These are phyloP conservation scores for Haplosporangium sp. DNA, from an alignment of 371 early-diverging fungal species.

Conservation along the genomic window DNA sequence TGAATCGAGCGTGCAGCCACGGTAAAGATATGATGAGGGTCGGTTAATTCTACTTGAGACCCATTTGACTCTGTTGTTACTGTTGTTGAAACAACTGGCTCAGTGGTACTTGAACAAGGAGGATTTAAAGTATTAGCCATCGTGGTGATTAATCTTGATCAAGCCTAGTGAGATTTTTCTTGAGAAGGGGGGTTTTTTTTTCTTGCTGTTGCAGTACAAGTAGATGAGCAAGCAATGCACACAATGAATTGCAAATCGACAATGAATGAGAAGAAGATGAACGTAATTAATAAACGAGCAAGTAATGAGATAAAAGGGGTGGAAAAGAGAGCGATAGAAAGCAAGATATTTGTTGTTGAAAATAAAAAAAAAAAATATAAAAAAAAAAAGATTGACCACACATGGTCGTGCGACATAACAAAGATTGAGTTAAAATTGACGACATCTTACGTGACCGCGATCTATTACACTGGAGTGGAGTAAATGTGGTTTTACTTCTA, in stretches of 20 bases:
- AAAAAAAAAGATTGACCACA: not conserved
- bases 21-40: conserved; percentile 30
- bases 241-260: not conserved
- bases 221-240: not conserved
- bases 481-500: not conserved
- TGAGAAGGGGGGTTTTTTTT: too few species aligned
- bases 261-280: not conserved
- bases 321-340: too few species aligned
- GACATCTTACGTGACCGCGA: not conserved
- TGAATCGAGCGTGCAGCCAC: conserved; percentile 34
- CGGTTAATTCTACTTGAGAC: not conserved
- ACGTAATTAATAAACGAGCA: not conserved
- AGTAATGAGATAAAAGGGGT: not conserved
- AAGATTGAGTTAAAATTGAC: not conserved
- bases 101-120: not conserved
- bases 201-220: too few species aligned
- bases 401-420: too few species aligned
- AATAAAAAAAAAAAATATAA: too few species aligned
- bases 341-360: not conserved
- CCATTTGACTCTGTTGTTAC: not conserved
- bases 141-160: not conserved
- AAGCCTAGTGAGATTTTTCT: too few species aligned
- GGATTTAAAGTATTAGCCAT: not conserved
- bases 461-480: not conserved
- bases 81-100: not conserved